phyloP scores from a whole-genome alignment of 169 alveolate species.

The Blepharisma undulans region DNA sequence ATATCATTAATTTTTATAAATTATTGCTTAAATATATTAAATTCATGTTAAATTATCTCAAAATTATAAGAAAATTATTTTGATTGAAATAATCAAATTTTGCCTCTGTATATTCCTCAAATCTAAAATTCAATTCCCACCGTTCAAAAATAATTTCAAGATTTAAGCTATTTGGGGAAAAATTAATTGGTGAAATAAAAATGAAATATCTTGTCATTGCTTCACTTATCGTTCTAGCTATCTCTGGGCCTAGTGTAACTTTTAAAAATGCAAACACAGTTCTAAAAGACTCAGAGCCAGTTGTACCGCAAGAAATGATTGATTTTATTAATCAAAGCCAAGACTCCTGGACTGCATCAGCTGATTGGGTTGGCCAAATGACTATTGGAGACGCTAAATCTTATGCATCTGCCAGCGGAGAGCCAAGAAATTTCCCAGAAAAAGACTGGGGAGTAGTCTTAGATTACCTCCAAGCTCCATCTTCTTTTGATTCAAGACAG shows the following conservation, averaged over 20 bases:
- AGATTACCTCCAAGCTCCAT: slow-evolving; percentile 35
- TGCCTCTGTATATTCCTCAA: too few species aligned
- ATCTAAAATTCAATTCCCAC: not conserved
- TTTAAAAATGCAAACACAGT: not conserved
- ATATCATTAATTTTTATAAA: not conserved
- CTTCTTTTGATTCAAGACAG: slow-evolving; percentile 62
- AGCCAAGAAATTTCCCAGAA: not conserved
- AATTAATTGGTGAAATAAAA: not conserved
- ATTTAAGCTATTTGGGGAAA: not conserved
- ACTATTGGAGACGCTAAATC: slow-evolving; percentile 6
- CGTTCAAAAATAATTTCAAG: not conserved
- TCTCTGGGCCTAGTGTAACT: not conserved
- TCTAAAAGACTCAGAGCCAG: not conserved
- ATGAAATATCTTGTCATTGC: not conserved
- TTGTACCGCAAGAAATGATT: slow-evolving; percentile 14
- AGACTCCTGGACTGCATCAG: slow-evolving; percentile 16
- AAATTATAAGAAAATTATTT: too few species aligned
- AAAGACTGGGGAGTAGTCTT: not conserved
- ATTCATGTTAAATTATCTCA: too few species aligned
- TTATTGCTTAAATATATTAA: not conserved
- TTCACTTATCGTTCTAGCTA: not conserved
- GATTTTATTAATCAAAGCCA: slow-evolving; percentile 13
- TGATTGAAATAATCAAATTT: too few species aligned
- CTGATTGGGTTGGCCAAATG: slow-evolving; percentile 7
- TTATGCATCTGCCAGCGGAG: slow-evolving; percentile 35